These are phyloP conservation scores for Daldinia concentrica DNA, from an alignment of 495 filamentous ascomycete species.

Conservation along the genomic window DNA sequence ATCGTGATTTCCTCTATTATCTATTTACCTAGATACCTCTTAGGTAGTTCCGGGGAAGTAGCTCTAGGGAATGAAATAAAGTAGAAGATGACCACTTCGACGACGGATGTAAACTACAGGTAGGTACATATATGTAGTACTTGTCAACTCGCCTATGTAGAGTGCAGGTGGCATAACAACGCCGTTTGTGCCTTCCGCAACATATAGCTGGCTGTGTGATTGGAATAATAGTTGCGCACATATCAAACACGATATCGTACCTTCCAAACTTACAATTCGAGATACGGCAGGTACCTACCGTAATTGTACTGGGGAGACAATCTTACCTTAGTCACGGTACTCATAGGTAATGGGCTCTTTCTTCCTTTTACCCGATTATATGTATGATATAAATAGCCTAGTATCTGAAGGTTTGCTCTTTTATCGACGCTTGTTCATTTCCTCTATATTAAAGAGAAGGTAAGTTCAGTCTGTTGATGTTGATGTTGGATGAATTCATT, in stretches of 20 bases:
- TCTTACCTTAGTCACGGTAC: background rate
- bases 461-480: background rate
- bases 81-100: background rate
- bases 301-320: background rate
- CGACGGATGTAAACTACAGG: too few species aligned
- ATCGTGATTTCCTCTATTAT: background rate
- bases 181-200: background rate
- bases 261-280: background rate
- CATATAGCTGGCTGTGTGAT: background rate
- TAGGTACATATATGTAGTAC: too few species aligned
- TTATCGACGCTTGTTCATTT: background rate
- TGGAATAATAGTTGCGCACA: background rate
- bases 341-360: background rate
- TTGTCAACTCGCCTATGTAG: background rate
- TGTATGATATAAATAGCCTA: background rate
- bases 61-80: background rate
- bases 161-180: background rate
- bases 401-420: background rate
- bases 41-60: background rate
- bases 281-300: background rate
- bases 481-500: background rate
- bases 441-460: background rate
- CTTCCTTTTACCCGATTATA: too few species aligned
- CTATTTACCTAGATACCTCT: too few species aligned
- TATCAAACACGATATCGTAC: conserved; percentile 1